Evolutionary conservation across 345 rosid species (phyloP).

Genomic region (Ceriops tagal): DNA sequence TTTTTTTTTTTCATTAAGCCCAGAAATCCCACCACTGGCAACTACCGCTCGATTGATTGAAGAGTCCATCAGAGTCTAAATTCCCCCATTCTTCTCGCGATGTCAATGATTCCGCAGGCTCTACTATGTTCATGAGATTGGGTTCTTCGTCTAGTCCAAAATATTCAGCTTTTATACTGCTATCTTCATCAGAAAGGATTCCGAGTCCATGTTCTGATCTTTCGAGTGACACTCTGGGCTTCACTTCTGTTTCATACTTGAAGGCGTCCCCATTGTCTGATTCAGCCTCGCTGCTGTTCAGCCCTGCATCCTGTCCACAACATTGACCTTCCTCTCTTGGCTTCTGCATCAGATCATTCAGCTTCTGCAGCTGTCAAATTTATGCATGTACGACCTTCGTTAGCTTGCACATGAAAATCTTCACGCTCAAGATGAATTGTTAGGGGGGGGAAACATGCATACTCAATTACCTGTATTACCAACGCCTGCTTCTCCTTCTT

Average conservation of each 20-base stretch:
- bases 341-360: conserved; percentile 38
- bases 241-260: conserved; percentile 35
- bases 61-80: conserved; percentile 53
- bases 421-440: not conserved
- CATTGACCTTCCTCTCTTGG: conserved; percentile 31
- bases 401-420: not conserved
- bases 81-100: conserved; percentile 70
- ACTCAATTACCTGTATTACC: conserved; percentile 46
- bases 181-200: conserved; percentile 39
- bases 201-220: conserved; percentile 33
- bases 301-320: conserved; percentile 19
- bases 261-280: conserved; percentile 38
- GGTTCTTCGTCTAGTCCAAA: conserved; percentile 61
- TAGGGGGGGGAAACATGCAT: no score
- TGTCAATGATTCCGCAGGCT: conserved; percentile 55
- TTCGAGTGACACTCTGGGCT: conserved; percentile 27
- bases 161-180: conserved; percentile 50
- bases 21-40: conserved; percentile 81
- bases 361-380: conserved; percentile 52
- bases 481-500: conserved; percentile 68
- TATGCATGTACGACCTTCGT: not conserved
- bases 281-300: conserved; percentile 40
- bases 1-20: conserved; percentile 31
- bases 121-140: conserved; percentile 48
- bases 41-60: conserved; percentile 45